phyloP scores from a whole-genome alignment of 306 rosid genomes.

The Rosa multiflora region DNA sequence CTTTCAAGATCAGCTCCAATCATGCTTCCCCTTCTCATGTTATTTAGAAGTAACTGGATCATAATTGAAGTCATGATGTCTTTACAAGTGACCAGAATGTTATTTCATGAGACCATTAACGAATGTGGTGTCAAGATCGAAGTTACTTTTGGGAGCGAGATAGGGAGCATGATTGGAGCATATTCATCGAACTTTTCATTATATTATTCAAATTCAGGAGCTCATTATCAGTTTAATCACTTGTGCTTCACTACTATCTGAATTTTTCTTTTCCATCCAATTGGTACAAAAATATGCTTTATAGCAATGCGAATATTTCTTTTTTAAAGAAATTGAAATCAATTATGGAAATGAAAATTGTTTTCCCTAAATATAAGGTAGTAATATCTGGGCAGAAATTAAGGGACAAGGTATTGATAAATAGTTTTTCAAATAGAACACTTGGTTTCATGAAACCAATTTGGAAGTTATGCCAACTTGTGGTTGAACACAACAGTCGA shows the following conservation, averaged over 20 bases:
- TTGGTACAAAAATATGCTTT: not conserved
- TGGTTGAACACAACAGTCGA: slow-evolving; percentile 49
- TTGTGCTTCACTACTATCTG: not conserved
- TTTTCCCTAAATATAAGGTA: no score
- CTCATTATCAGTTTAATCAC: not conserved
- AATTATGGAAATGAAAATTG: no score
- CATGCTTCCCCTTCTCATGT: not conserved
- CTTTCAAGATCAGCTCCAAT: not conserved
- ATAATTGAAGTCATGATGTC: not conserved
- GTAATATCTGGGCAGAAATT: not conserved
- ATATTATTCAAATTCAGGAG: not conserved
- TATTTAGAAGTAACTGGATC: not conserved
- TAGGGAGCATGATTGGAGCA: not conserved
- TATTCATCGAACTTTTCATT: not conserved
- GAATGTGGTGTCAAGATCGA: not conserved
- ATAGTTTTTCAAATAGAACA: not conserved
- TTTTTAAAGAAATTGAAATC: not conserved
- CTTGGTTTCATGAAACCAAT: not conserved
- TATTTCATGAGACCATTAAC: no score
- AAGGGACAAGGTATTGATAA: not conserved
- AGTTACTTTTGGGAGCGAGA: not conserved
- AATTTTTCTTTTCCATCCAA: not conserved
- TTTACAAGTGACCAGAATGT: not conserved
- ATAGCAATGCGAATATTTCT: not conserved
- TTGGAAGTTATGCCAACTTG: slow-evolving; percentile 18